phyloP scores from a whole-genome alignment of 106 monocot genomes.

The Dactylorhiza incarnata region DNA sequence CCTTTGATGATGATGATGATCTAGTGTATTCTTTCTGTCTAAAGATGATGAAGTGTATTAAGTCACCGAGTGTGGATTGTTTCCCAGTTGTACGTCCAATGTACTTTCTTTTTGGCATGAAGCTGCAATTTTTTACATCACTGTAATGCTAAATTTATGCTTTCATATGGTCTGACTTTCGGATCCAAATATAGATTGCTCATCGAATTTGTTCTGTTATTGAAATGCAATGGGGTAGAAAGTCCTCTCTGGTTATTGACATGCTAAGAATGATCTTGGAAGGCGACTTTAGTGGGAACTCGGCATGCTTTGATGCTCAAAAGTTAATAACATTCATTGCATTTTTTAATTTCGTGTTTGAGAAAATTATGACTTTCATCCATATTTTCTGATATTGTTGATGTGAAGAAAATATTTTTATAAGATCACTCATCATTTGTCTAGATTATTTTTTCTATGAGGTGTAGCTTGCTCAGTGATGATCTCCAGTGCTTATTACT shows the following conservation, averaged over 20 bases:
- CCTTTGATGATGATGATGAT: constrained; percentile 34
- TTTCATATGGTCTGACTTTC: not conserved
- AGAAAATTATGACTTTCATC: not conserved
- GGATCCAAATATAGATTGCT: constrained; percentile 34
- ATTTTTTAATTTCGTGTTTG: not conserved
- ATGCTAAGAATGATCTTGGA: constrained; percentile 32
- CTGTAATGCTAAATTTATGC: not conserved
- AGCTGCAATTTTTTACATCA: not conserved
- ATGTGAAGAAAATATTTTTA: not conserved
- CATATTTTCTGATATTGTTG: not conserved
- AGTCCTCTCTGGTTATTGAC: constrained; percentile 28
- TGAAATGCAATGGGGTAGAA: constrained; percentile 26
- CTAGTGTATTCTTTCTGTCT: constrained; percentile 48
- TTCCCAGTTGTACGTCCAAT: constrained; percentile 27
- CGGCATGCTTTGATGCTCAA: constrained; percentile 29
- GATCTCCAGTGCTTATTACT: too few relatives aligned
- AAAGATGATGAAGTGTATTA: constrained; percentile 27
- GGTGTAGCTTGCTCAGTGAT: too few relatives aligned
- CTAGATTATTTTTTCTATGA: too few relatives aligned
- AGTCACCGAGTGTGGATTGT: constrained; percentile 24
- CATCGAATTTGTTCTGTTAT: constrained; percentile 42
- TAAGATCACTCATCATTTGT: not conserved
- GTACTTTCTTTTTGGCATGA: not conserved
- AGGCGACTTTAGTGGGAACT: constrained; percentile 27
- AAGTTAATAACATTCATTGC: not conserved